phyloP scores from a whole-genome alignment of 2,329 filamentous ascomycete species.

The Fusarium sp. region DNA sequence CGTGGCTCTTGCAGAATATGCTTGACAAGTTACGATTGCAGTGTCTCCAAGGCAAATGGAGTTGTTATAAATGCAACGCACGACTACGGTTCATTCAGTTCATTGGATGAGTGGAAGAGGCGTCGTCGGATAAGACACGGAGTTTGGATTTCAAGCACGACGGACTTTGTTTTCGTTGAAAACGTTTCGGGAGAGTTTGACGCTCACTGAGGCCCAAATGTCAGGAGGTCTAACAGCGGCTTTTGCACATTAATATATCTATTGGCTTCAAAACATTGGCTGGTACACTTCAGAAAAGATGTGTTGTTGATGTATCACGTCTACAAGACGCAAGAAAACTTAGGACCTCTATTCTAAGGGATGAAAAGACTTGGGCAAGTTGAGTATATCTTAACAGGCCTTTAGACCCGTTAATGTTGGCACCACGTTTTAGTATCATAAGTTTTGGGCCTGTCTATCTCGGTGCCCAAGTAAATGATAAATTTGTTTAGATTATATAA shows the following conservation, averaged over 20 bases:
- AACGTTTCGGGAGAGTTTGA: not conserved
- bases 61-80: not conserved
- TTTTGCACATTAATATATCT: accelerated
- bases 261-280: not conserved
- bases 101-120: not conserved
- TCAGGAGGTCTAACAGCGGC: not conserved
- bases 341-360: too few relatives aligned
- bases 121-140: accelerated
- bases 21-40: not conserved
- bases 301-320: not conserved
- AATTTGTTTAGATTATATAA: not conserved
- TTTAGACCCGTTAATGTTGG: not conserved
- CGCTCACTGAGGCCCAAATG: not conserved
- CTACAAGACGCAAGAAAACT: not conserved
- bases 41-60: not conserved
- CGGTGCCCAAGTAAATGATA: not conserved
- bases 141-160: accelerated
- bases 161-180: accelerated
- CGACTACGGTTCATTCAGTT: not conserved
- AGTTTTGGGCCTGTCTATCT: not conserved
- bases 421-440: not conserved
- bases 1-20: not conserved
- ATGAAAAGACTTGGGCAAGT: not conserved
- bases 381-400: not conserved
- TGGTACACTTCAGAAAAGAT: not conserved